Conservation (phyloP, 805 yeast genomes). For the Candida qinlingensis region DNA sequence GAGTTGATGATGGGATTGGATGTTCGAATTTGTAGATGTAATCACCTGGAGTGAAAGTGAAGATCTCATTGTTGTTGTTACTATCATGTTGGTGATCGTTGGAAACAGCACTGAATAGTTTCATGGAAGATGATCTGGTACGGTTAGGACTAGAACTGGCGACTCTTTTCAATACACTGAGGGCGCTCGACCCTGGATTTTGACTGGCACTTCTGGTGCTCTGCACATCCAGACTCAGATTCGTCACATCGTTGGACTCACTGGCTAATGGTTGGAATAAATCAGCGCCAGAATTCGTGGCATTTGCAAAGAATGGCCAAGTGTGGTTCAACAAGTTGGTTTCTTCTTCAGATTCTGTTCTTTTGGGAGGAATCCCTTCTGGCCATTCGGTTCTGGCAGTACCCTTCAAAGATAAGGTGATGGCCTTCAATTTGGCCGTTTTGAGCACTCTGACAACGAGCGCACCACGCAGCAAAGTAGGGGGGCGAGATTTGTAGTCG, state of each 20-base stretch:
- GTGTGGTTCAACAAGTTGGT: constrained; percentile 68
- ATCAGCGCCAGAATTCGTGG: constrained; percentile 38
- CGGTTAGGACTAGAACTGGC: constrained; percentile 23
- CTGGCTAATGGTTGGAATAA: constrained; percentile 14
- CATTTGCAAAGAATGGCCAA: constrained; percentile 76
- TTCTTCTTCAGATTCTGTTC: constrained; percentile 57
- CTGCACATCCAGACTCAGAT: constrained; percentile 21
- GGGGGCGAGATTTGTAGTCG: constrained; percentile 63
- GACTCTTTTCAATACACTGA: constrained; percentile 19
- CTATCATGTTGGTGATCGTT: constrained; percentile 2
- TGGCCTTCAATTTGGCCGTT: constrained; percentile 63
- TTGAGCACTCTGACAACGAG: constrained; percentile 64
- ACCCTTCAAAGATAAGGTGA: constrained; percentile 62
- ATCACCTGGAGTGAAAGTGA: constrained; percentile 76
- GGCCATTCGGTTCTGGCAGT: constrained; percentile 88
- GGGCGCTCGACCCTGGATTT: constrained; percentile 15
- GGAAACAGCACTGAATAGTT: constrained; percentile 2
- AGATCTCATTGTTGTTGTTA: constrained; percentile 16
- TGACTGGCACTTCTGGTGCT: constrained; percentile 4
- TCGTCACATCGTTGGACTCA: constrained; percentile 1
- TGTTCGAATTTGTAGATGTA: constrained; percentile 91
- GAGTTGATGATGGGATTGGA: constrained; percentile 73
- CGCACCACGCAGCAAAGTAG: constrained; percentile 78
- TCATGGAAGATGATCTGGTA: constrained; percentile 13
- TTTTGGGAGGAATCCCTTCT: constrained; percentile 94